A percentile compares a stretch with the other conserved stretches of the same genome.
These are phyloP conservation scores for Scenedesmus sp. DNA, from an alignment of 163 green algal species.

Conservation along the genomic window DNA sequence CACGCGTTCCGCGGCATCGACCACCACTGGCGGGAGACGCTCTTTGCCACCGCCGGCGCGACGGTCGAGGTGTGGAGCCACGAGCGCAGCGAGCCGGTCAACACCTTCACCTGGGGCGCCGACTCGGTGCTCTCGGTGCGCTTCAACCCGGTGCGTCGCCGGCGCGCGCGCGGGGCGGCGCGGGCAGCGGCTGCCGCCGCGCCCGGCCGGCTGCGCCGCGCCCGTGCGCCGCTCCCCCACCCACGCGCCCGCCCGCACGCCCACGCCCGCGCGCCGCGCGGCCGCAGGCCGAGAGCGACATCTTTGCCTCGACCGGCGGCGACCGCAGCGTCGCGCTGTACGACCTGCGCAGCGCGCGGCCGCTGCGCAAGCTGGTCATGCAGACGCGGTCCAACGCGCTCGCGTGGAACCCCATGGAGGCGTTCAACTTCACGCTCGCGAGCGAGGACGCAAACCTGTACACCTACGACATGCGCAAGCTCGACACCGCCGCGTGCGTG, in stretches of 20 bases:
- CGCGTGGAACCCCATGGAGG: constrained; percentile 97
- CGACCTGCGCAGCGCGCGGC: constrained; percentile 86
- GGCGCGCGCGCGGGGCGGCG: not conserved
- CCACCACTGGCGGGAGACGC: constrained; percentile 83
- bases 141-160: constrained; percentile 89
- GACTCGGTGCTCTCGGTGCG: constrained; percentile 89
- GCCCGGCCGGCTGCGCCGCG: no score
- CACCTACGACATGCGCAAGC: constrained; percentile 97
- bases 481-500: constrained; percentile 85
- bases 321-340: constrained; percentile 97
- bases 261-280: not conserved
- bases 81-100: constrained; percentile 85
- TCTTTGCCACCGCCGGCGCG: constrained; percentile 89
- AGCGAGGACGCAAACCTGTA: constrained; percentile 98
- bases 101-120: constrained; percentile 89
- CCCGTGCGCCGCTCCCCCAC: no score
- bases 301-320: constrained; percentile 91
- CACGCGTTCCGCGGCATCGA: constrained; percentile 87
- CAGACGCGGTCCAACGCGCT: constrained; percentile 92
- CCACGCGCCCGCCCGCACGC: no score
- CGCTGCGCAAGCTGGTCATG: constrained; percentile 96
- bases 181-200: not conserved
- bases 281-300: constrained; percentile 80
- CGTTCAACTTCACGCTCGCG: constrained; percentile 89
- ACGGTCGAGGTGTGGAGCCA: constrained; percentile 96